Evolutionary conservation across 2,329 filamentous ascomycete species (phyloP), one percentile per base, ranked within the genome.

Genomic region (Sordariomycetes sp.): DNA sequence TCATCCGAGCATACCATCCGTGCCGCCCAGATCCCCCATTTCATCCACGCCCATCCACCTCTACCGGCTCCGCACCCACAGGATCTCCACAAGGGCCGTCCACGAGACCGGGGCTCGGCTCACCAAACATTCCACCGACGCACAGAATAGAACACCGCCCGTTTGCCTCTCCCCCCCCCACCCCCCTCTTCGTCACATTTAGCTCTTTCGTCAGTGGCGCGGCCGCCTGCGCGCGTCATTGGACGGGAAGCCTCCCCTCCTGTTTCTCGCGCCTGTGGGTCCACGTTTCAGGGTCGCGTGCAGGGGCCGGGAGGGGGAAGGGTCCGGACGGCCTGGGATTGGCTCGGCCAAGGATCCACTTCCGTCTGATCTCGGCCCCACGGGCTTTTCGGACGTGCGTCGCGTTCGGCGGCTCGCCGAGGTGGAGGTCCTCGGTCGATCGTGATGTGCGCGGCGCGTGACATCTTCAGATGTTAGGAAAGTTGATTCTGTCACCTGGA

Each of bases 41-140:
- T 56, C n/a, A 56, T 34, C 54, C 54, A 51, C 54, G 54, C 42
- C 54, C 54, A 56, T 56, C 54, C 54, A 56, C 34, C 34, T 51
- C 50, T 56, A 2, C 54, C 36, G 54, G 20, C 3, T 45, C 17
- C 15, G 8, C 39, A 7, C 6, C 15, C 39, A 8, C 28, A 32
- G 28, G 39, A 45, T 45, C 39, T 45, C 13, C n/a, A 17, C 15
- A 7, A 17, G 17, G 39, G 39, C 28, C 28, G 3, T 8, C 28
- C 28, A 32, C 28, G 4, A 45, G 10, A 5, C 36, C 12, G 36
- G 39, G 39, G n/a, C 39, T n/a, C 39, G 7, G 8, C 28, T 32
- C 28, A 32, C 28, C 28, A 32, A 32, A 32, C 8, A n/a, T 45
- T 17, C n/a, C 39, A 45, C n/a, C n/a, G 39, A 45, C n/a, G 39